Base-by-base conservation (phyloP, 2,329 filamentous ascomycete genomes). In the Sarocladium oryzae region DNA sequence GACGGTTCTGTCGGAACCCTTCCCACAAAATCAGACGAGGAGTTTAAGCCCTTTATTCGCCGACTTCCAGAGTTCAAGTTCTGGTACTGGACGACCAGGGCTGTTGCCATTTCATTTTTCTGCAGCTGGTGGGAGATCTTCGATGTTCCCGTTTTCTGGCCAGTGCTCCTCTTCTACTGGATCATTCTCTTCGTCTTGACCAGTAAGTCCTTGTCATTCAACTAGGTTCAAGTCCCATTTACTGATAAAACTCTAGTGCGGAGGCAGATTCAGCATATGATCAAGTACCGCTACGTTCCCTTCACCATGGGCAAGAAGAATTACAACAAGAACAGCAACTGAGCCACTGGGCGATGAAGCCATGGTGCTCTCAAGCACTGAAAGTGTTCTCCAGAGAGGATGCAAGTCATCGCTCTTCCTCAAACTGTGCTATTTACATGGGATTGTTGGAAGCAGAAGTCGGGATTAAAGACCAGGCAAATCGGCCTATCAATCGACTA, bases 261-360 rank as follows among this genome's bases (percentile, higher is more conserved):
- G 71, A 89, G 93, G 77, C 93, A 99, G 75, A 99, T 99, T 61
- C 93, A 99, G 75, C 93, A 97, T 75, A 99, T 99, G 93, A 92
- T 99, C 80, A 99, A 97, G 77, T 99, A 97, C 77, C 89, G 92
- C 73, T 99, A 96, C 67, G 90, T 96, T 26, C 90, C 91, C 36
- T 96, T 96, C 74, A 85, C 88, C 36, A 83, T 95, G 58, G 91
- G 91, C 70, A 96, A 96, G 81, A 78, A 88, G 57, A 84, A 81
- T 66, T 95, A 93, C 69, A 75, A 70, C 66, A 85, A 84, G 74
- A 79, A 75, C 71, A 83, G 73, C 71, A 70, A 72, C 51, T 72
- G 26, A 48, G 28, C 5, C n/a, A 6, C n/a, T n/a, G 40, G 40
- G 40, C 36, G 7, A 2, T 13, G 38, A 26, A 45, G 33, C 23